These are phyloP conservation scores for Kwoniella mangroviensis DNA, from an alignment of 768 basidiomycete species.

Conservation along the genomic window DNA sequence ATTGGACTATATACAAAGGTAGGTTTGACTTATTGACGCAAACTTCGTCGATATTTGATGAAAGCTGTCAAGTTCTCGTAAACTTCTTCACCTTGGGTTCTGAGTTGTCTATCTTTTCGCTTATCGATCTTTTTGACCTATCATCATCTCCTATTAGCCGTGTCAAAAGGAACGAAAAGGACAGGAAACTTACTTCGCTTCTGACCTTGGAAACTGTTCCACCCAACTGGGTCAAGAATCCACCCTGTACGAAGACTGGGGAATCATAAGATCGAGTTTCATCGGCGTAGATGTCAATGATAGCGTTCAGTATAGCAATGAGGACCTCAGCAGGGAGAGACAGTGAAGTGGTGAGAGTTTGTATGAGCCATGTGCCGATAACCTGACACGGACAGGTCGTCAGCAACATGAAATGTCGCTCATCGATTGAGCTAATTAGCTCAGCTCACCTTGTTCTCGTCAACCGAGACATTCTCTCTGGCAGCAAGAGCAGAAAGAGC, in stretches of 20 bases:
- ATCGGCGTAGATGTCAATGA: slow-evolving; percentile 93
- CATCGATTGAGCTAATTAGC: neutral
- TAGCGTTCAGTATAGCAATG: slow-evolving; percentile 76
- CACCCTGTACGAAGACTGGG: slow-evolving; percentile 53
- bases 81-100: slow-evolving; percentile 58
- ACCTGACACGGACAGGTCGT: slow-evolving; percentile 26
- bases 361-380: slow-evolving; percentile 55
- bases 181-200: slow-evolving; percentile 51
- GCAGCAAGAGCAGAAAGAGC: slow-evolving; percentile 84
- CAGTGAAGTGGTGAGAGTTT: slow-evolving; percentile 61
- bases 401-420: neutral
- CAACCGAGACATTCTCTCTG: slow-evolving; percentile 65
- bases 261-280: slow-evolving; percentile 75
- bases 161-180: neutral
- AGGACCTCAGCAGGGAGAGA: slow-evolving; percentile 67
- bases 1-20: neutral
- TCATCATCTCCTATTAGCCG: neutral
- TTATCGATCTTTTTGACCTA: slow-evolving; percentile 59
- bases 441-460: slow-evolving; percentile 67
- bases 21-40: slow-evolving; percentile 24
- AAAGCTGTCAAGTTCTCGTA: slow-evolving; percentile 60
- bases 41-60: slow-evolving; percentile 57
- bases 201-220: slow-evolving; percentile 50
- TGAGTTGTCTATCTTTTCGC: slow-evolving; percentile 56
- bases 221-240: slow-evolving; percentile 53